Percentiles rank a stretch among this genome's conserved stretches.
Evolutionary conservation across 768 basidiomycete species (phyloP).

Genomic region (Coprinopsis cinerea): DNA sequence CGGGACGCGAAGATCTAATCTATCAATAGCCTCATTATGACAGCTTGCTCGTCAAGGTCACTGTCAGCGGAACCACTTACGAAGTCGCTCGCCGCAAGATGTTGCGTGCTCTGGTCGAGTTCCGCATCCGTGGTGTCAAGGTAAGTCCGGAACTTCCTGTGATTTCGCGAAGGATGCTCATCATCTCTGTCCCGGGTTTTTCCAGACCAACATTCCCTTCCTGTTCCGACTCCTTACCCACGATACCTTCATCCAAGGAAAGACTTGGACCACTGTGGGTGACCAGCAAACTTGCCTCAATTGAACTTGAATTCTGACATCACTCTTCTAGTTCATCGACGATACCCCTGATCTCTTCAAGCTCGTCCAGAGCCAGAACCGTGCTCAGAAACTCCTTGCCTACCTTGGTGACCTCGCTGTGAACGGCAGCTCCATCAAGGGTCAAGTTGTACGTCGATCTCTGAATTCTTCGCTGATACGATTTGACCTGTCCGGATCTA

Average conservation of each 20-base stretch:
- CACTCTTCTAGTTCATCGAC: constrained; percentile 78
- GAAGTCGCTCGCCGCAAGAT: constrained; percentile 99
- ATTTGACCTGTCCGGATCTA: constrained; percentile 15
- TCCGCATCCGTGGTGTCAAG: constrained; percentile 99
- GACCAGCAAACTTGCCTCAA: background rate
- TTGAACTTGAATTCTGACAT: background rate
- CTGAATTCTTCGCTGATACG: background rate
- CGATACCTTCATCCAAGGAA: constrained; percentile 91
- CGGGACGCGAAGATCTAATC: background rate
- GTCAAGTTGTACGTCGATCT: constrained; percentile 53
- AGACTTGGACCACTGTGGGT: constrained; percentile 88
- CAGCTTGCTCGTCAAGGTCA: constrained; percentile 93
- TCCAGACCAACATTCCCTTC: constrained; percentile 97
- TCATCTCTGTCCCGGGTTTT: no score
- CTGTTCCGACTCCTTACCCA: constrained; percentile 96
- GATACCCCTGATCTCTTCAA: constrained; percentile 99
- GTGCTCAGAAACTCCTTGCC: constrained; percentile 93
- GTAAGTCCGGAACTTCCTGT: constrained; percentile 28
- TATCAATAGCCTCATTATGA: constrained; percentile 86
- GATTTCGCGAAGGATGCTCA: background rate
- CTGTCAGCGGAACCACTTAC: constrained; percentile 94
- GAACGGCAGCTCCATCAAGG: constrained; percentile 97
- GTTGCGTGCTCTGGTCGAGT: constrained; percentile 98
- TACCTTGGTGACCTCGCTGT: constrained; percentile 98
- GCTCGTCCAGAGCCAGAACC: constrained; percentile 94